These are phyloP conservation scores for Rhizopogon vesiculosus DNA, from an alignment of 768 basidiomycete species.

Conservation along the genomic window DNA sequence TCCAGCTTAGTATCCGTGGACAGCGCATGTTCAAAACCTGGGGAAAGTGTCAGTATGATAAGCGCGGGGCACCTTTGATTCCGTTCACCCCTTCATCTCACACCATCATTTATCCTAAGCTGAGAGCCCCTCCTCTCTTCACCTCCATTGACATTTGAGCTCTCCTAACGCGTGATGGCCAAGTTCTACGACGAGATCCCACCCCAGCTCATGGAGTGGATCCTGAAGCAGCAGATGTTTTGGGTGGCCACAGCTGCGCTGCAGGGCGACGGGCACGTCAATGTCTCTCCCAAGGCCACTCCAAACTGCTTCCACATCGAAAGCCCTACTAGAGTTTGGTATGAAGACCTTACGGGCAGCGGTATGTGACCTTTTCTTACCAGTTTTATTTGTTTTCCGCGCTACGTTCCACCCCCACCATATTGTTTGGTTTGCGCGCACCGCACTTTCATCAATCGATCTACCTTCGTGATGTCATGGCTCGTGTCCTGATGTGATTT, in stretches of 20 bases:
- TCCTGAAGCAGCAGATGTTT: slow-evolving; percentile 59
- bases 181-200: slow-evolving; percentile 56
- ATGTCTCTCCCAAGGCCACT: slow-evolving; percentile 64
- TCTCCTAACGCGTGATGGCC: slow-evolving; percentile 37
- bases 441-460: no score
- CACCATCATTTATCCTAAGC: background rate
- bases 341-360: slow-evolving; percentile 69
- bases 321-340: slow-evolving; percentile 55
- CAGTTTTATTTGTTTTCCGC: background rate
- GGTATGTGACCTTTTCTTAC: slow-evolving; percentile 34
- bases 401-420: background rate
- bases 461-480: background rate
- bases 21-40: background rate
- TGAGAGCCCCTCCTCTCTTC: background rate
- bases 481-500: background rate
- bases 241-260: slow-evolving; percentile 71
- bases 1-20: no score
- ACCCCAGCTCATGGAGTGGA: slow-evolving; percentile 48
- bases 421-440: no score
- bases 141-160: no score
- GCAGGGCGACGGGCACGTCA: slow-evolving; percentile 51
- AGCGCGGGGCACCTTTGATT: background rate
- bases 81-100: background rate
- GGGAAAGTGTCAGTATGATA: background rate
- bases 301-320: slow-evolving; percentile 58